Base-by-base conservation (phyloP, 108 stramenopile genomes). In the Nannochloropsis salina region DNA sequence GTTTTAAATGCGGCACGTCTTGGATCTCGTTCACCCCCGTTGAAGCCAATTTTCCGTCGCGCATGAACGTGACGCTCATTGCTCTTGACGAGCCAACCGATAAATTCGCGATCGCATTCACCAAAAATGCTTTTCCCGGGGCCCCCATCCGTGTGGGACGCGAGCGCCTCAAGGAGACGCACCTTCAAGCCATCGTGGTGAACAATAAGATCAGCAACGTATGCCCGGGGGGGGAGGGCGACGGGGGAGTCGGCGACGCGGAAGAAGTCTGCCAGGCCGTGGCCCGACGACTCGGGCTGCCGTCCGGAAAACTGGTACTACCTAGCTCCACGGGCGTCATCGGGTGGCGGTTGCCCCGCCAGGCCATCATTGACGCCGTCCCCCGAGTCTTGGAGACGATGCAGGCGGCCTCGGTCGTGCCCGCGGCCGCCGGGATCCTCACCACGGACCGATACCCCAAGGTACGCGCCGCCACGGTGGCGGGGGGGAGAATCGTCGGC, bases 201-300 rank as follows among this genome's bases (percentile, higher is more conserved):
- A 98, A 98, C 89, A 98, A 96, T 89, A 98, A 98, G 88, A 94
- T 97, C 41, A 96, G 95, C 44, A 98, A 96, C 83, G 97, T 98
- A 6, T 98, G 96, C 82, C 93, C 95, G 9, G 95, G 94, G 21
- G 95, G 96, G 86, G 94, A 94, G 15, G 94, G 93, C 43, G 42
- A 22, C n/a, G 85, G 82, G 20, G 88, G 81, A 6, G 86, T 88
- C 8, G 89, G 93, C 21, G 94, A 94, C 45, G 90, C 95, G 20
- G 96, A 97, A 90, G 85, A 90, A 12, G 94, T 95, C 5, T 97
- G 97, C 89, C 88, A 90, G 45, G 93, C 95, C 20, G 95, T 96
- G 21, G 95, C 97, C 20, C 79, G 92, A 22, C 92, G 88, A 8
- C 89, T 96, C 85, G 91, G 92, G 42, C 90, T 97, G 40, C 90